phyloP scores from a whole-genome alignment of 2,329 filamentous ascomycete species.

The Arthrobotrys pseudoclavata region DNA sequence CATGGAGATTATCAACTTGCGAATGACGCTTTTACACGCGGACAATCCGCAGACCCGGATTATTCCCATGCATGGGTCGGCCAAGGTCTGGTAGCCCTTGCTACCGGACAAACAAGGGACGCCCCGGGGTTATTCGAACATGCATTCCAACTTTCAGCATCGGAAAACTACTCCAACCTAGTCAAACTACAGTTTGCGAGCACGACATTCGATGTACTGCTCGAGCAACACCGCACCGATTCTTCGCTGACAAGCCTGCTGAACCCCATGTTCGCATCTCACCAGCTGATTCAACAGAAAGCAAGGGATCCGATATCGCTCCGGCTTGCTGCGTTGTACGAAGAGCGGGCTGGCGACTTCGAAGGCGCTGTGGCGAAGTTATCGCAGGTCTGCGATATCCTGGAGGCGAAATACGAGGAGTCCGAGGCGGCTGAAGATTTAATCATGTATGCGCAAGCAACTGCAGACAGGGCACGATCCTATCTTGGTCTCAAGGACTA shows the following conservation, averaged over 20 bases:
- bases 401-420: constrained; percentile 86
- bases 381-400: constrained; percentile 75
- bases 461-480: constrained; percentile 86
- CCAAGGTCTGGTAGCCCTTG: constrained; percentile 85
- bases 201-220: constrained; percentile 84
- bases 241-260: constrained; percentile 76
- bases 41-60: constrained; percentile 94
- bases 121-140: constrained; percentile 90
- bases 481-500: constrained; percentile 79
- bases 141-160: constrained; percentile 88
- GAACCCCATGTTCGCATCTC: constrained; percentile 88
- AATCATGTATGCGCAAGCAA: constrained; percentile 82
- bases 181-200: constrained; percentile 83
- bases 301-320: constrained; percentile 79
- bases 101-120: constrained; percentile 79
- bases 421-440: constrained; percentile 82
- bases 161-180: constrained; percentile 73
- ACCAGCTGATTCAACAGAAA: constrained; percentile 80
- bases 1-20: constrained; percentile 88
- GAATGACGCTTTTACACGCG: constrained; percentile 88
- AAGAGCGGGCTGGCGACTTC: constrained; percentile 82
- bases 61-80: constrained; percentile 95
- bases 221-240: constrained; percentile 70
- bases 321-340: constrained; percentile 83
- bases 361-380: constrained; percentile 75